Base-by-base conservation (phyloP, 2,329 filamentous ascomycete species). In the Fusarium luffae region DNA sequence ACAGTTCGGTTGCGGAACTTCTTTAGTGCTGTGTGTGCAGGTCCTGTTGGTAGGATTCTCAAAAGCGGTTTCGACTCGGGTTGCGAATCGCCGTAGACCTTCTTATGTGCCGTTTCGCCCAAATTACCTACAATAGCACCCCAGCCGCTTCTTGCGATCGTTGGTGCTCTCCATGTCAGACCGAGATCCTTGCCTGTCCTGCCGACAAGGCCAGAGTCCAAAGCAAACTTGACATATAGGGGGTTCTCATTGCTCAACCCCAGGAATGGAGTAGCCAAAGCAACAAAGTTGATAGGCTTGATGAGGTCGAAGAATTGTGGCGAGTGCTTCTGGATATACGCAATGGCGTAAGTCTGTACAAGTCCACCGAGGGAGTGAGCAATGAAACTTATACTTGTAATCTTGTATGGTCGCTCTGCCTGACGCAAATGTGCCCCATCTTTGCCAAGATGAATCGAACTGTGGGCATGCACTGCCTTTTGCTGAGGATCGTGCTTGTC, bases 211-310 rank as follows among this genome's bases (percentile, higher is more conserved):
- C 96, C 96, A 81, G 98, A 97, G 78, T 99, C 96, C 5, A 99
- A 84, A 0, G 96, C 96, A 79, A 99, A 98, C 75, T 94, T 97
- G 79, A 99, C 93, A 78, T 99, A 99, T 59, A 98, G 85, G 0
- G 96, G 96, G 74, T 99, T 99, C 77, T 99, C 96, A 77, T 99
- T 98, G 79, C 95, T 98, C 40, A 98, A 83, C 0, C 95, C 95
- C 2, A 98, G 82, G 71, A 98, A 93, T 0, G 95, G 95, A 1
- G 94, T 91, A 18, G 95, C 94, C 71, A 98, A 83, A 28, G 92
- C 86, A 70, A 98, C 91, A 76, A 98, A 98, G 77, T 98, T 98
- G 77, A 97, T 84, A 0, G 95, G 95, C 69, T 89, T 88, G 74
- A 98, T 97, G 7, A 89, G 83, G 51, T 94, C 87, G 74, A 98